Evolutionary conservation across 1,139 yeast genomes (phyloP), one percentile per base, ranked within the genome.

Genomic region (Candida glucosophila): DNA sequence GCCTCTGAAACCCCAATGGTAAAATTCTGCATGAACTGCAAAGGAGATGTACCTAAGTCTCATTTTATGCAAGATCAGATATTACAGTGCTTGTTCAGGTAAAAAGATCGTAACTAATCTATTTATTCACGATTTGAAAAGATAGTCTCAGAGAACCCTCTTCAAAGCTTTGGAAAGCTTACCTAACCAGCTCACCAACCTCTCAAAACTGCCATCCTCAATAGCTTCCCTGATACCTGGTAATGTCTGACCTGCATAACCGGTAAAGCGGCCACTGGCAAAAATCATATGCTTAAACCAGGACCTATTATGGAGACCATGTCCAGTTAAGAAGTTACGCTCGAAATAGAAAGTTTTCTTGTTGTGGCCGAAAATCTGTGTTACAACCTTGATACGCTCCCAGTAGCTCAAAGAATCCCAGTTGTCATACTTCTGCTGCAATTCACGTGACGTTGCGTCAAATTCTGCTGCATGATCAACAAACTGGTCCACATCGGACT

Each of bases 271-370:
- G 4, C 94, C 94, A 28, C 90, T 76, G 3, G 94, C 93, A 49
- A 68, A 83, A 4, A 82, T 73, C 34, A 81, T 67, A 52, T 86
- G 95, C 54, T 77, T 82, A 58, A 78, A 86, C 94, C 95, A 85
- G n/a, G 68, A 58, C 43, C 95, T 68, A 19, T 59, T 61, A 35
- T 62, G 52, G 28, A 85, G 67, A 3, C 95, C 95, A 3, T 67
- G 55, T 16, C 65, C 58, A 43, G 70, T 59, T 29, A 81, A 51
- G 52, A 85, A 81, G 35, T 63, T 56, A 41, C 90, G 67, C 48
- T 86, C 95, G 36, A 73, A 67, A 44, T 59, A 68, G 39, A 66
- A 69, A 29, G 66, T 40, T 27, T 58, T 49, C 36, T 51, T 52
- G 45, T 73, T 73, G 34, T 58, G 64, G 28, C 32, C 55, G 41